A percentile compares a stretch with the other conserved stretches of the same genome.
phyloP scores from a whole-genome alignment of 1,284 basidiomycete genomes.

The Psilocybe mexicana region DNA sequence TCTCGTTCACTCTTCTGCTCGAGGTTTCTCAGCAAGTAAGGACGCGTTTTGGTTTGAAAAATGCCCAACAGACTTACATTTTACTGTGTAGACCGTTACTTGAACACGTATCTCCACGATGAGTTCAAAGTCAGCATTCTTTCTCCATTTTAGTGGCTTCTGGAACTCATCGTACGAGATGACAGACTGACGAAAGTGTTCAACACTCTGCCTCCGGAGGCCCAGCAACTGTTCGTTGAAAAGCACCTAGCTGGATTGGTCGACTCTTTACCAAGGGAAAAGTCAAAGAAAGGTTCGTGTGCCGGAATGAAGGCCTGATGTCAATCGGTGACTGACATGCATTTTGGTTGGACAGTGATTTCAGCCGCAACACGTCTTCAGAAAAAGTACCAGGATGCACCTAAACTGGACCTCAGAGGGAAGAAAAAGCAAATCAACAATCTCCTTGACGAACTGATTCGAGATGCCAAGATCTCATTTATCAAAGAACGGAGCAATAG shows the following conservation, averaged over 20 bases:
- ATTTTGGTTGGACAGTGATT: constrained; percentile 22
- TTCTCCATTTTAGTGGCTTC: background rate
- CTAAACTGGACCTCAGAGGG: constrained; percentile 48
- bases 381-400: constrained; percentile 40
- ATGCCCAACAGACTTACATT: background rate
- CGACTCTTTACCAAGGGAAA: constrained; percentile 34
- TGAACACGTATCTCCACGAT: background rate
- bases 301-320: background rate
- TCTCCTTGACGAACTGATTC: constrained; percentile 50
- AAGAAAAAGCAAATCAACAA: constrained; percentile 54
- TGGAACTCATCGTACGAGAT: background rate
- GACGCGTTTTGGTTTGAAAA: too few species aligned
- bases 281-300: constrained; percentile 32
- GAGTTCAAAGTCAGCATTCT: background rate
- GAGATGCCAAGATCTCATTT: constrained; percentile 52
- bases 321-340: background rate
- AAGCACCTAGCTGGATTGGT: constrained; percentile 44
- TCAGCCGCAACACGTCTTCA: constrained; percentile 36
- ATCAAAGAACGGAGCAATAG: constrained; percentile 51
- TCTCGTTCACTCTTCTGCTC: too few species aligned
- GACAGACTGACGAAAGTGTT: constrained; percentile 43
- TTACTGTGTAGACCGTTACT: background rate
- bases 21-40: too few species aligned
- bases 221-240: constrained; percentile 42
- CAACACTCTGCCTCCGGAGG: constrained; percentile 44